Evolutionary conservation across 1,139 yeast genomes (phyloP).

Genomic region (Zygoascus meyerae): DNA sequence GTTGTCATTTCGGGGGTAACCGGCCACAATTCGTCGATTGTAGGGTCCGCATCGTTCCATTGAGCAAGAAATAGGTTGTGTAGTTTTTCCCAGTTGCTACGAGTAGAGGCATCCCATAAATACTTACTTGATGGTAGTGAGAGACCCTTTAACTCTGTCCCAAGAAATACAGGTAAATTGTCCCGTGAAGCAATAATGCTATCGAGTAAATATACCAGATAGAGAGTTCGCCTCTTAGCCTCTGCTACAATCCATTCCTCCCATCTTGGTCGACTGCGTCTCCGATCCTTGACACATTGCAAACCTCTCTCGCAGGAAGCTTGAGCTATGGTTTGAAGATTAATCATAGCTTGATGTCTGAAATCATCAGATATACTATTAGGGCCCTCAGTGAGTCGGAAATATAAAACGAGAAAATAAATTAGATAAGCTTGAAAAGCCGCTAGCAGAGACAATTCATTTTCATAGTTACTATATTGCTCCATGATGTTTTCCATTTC

Average conservation of each 20-base stretch:
- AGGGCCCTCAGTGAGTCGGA: conserved; percentile 9
- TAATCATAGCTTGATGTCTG: conserved; percentile 9
- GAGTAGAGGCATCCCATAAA: conserved; percentile 9
- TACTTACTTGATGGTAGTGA: conserved; percentile 10
- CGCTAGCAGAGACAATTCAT: conserved; percentile 7
- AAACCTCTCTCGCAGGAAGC: conserved; percentile 7
- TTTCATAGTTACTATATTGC: not conserved
- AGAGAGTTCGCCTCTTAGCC: conserved; percentile 13
- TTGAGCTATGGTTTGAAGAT: conserved; percentile 10
- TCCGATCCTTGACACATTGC: conserved; percentile 6
- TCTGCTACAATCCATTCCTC: conserved; percentile 13
- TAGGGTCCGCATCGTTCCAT: conserved; percentile 9
- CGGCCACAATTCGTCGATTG: conserved; percentile 15
- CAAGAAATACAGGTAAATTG: conserved; percentile 7
- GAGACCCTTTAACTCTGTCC: conserved; percentile 5
- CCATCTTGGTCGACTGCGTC: conserved; percentile 12
- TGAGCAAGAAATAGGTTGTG: conserved; percentile 9
- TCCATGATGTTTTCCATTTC: conserved; percentile 10
- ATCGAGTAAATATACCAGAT: conserved; percentile 11
- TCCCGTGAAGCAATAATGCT: conserved; percentile 7
- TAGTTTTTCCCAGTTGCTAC: conserved; percentile 10
- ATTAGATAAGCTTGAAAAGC: conserved; percentile 14
- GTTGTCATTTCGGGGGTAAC: conserved; percentile 1
- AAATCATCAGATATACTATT: conserved; percentile 1
- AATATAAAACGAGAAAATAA: conserved; percentile 9